Base-by-base conservation (phyloP, 352 stramenopile genomes). In the Phytopythium litorale region DNA sequence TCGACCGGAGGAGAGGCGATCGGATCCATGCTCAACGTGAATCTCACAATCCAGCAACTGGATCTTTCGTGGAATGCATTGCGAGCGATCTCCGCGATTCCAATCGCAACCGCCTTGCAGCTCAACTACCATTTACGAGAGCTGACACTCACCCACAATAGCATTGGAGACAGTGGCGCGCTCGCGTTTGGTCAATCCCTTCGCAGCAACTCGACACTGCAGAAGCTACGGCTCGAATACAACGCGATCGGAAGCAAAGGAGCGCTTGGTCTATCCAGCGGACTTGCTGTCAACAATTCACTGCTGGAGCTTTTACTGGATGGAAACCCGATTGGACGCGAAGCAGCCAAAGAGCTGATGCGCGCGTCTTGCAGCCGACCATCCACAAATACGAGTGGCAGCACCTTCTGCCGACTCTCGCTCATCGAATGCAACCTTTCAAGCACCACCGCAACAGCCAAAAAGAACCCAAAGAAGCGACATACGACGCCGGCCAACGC, bases 51-150 rank as follows among this genome's bases (percentile, higher is more conserved):
- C 18, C 68, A 73, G 42, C 64, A 80, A 7, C 66, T 97, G 4
- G 83, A 95, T 63, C 43, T 97, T n/a, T 89, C 81, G 30, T 97
- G 89, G 89, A 97, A 96, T 60, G 74, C 83, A 48, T 64, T 97
- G 7, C 80, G 77, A 9, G 65, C 78, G 32, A 60, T 50, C 25
- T 80, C 70, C 21, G 60, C 48, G 7, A 46, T 63, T 3, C 76
- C 76, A n/a, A 87, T 92, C 6, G 77, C 73, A 3, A 67, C 66
- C 8, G 71, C 83, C 5, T 51, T 92, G 2, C 60, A 81, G 49
- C 70, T 87, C 37, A 92, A 92, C 30, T 87, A 82, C 58, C 84
- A 87, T 32, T 61, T 92, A 2, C 64, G 67, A 48, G 75, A 88
- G 46, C 75, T 92, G 33, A 75, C 82, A 8, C 13, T 92, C 15